Percentiles rank a stretch among this genome's conserved stretches.
These are phyloP conservation scores for Nigrospora osmanthi DNA, from an alignment of 2,329 filamentous ascomycete genomes.

Conservation along the genomic window DNA sequence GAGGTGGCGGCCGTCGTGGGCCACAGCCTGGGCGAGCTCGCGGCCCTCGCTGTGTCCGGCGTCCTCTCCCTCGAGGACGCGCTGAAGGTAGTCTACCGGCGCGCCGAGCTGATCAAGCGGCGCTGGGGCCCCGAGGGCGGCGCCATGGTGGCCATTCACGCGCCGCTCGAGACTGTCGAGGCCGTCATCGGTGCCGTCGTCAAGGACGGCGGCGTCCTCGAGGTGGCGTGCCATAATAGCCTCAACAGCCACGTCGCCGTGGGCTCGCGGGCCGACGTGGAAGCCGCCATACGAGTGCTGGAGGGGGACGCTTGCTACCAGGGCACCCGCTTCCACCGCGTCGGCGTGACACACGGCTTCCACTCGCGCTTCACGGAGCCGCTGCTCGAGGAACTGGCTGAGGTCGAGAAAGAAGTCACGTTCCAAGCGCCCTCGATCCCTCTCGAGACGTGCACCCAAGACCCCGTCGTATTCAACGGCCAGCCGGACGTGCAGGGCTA, in stretches of 20 bases:
- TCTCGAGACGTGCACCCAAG: slow-evolving; percentile 1
- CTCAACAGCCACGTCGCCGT: slow-evolving; percentile 11
- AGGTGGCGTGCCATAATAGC: slow-evolving; percentile 10
- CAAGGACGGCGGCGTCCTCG: neutral
- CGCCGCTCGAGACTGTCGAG: neutral
- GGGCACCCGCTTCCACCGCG: slow-evolving; percentile 1
- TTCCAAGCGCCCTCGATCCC: neutral
- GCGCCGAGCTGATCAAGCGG: slow-evolving; percentile 22
- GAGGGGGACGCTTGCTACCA: neutral
- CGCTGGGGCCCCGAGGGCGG: slow-evolving; percentile 25
- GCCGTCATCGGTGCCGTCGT: neutral
- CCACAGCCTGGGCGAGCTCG: slow-evolving; percentile 30
- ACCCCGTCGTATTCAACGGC: neutral
- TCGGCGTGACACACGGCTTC: slow-evolving; percentile 14
- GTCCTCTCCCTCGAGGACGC: slow-evolving; percentile 20
- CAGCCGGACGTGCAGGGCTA: neutral
- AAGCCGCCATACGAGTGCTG: neutral
- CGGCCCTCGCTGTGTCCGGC: slow-evolving; percentile 25
- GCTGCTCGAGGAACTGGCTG: slow-evolving; percentile 3
- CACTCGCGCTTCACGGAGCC: slow-evolving; percentile 12
- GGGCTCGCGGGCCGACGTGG: slow-evolving; percentile 4
- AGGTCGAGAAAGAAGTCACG: neutral
- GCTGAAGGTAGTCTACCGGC: slow-evolving; percentile 18
- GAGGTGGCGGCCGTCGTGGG: slow-evolving; percentile 23
- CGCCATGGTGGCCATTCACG: slow-evolving; percentile 23